Evolutionary conservation across 352 stramenopile genomes (phyloP).

Genomic region (Globisporangium okanoganense): DNA sequence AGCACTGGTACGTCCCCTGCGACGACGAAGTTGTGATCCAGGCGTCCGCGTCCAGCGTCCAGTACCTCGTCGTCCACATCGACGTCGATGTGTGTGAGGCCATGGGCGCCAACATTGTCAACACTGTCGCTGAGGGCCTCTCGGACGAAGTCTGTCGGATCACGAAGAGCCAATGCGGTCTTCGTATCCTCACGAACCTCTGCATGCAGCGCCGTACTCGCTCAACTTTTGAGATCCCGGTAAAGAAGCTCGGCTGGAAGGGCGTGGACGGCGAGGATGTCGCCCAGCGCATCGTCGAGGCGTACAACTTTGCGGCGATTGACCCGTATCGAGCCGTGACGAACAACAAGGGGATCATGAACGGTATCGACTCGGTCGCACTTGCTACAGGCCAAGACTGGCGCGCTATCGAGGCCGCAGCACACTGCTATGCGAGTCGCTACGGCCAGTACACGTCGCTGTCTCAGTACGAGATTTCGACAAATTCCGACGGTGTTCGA

Average conservation of each 20-base stretch:
- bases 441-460: slow-evolving; percentile 78
- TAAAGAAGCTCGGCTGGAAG: slow-evolving; percentile 76
- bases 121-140: slow-evolving; percentile 81
- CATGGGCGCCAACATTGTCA: slow-evolving; percentile 89
- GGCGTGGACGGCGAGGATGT: slow-evolving; percentile 72
- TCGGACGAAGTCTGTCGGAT: slow-evolving; percentile 67
- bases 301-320: slow-evolving; percentile 81
- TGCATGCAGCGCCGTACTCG: slow-evolving; percentile 77
- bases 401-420: slow-evolving; percentile 77
- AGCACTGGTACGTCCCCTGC: slow-evolving; percentile 58
- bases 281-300: slow-evolving; percentile 73
- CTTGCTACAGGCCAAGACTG: slow-evolving; percentile 84
- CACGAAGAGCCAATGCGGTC: slow-evolving; percentile 55
- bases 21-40: slow-evolving; percentile 52
- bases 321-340: slow-evolving; percentile 84
- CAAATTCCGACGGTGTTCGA: slow-evolving; percentile 28
- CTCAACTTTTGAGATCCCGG: slow-evolving; percentile 65
- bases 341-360: slow-evolving; percentile 91
- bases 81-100: slow-evolving; percentile 87
- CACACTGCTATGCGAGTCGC: slow-evolving; percentile 78
- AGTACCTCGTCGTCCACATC: slow-evolving; percentile 82
- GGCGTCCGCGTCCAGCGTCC: slow-evolving; percentile 20
- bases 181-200: slow-evolving; percentile 90
- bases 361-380: slow-evolving; percentile 78
- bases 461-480: slow-evolving; percentile 62